Evolutionary conservation across 768 basidiomycete genomes (phyloP), one percentile per base, ranked within the genome.

Genomic region (Mycena rebaudengoi): DNA sequence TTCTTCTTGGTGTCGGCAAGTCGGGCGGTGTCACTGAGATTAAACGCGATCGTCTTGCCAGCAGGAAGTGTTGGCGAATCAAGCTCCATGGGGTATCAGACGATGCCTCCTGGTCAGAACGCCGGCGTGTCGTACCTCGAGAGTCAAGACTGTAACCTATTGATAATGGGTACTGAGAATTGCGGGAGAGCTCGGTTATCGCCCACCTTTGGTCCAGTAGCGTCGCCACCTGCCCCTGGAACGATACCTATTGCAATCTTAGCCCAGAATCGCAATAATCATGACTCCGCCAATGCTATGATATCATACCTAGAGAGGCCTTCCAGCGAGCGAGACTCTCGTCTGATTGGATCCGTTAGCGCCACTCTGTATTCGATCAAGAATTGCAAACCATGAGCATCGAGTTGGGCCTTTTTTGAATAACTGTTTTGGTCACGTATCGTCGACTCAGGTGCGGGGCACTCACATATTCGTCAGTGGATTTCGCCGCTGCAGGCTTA

Each of bases 251-350:
- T n/a, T n/a, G 37, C 1, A 32, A 46, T n/a, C n/a, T n/a, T n/a
- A n/a, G n/a, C n/a, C n/a, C 16, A 40, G 52, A n/a, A 29, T 72
- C 49, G 60, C 91, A 92, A 85, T 92, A 92, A 52, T 90, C 89
- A 21, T 86, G 86, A 66, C 57, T 76, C 13, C 79, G 74, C 57
- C 79, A 70, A 26, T 72, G 77, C 14, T 26, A 20, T 72, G 87
- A 82, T 41, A 84, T 82, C 61, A 96, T 88, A 59, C 97, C 97
- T 26, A 99, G 84, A 54, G 91, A 95, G 37, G 94, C 94, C 76
- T 99, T 99, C 97, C 97, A 99, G 66, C 95, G 89, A 30, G 91
- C 89, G 70, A 99, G 85, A 75, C 93, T 95, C 78, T 98, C 96
- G 75, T 98, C 96, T 64, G n/a, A n/a, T n/a, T n/a, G n/a, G n/a